Base-by-base conservation (phyloP, 2,329 filamentous ascomycete genomes). In the Ciborinia camelliae region DNA sequence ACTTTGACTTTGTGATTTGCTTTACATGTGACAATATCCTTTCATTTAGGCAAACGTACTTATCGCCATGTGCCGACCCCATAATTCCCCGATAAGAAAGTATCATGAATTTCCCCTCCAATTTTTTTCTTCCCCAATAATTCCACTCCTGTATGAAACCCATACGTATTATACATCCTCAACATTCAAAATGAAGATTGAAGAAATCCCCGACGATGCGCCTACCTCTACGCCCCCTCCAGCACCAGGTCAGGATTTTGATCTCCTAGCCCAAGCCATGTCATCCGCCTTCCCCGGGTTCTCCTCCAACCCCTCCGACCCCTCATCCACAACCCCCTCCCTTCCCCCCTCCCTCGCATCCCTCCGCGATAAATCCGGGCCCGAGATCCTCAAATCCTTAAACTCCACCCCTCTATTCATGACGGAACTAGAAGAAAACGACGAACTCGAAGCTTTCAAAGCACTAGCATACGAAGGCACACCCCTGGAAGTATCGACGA, bases 391-490 rank as follows among this genome's bases (percentile, higher is more conserved):
- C 48, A 79, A 81, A 54, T 84, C 89, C 71, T 81, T 91, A 78
- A 90, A 89, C 73, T 85, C 86, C 69, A 82, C 84, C 55, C 95
- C 95, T 8, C 84, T 99, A 45, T 99, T 99, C 82, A 99, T 99
- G 95, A 98, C 92, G 37, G 88, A 91, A 70, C 82, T 97, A 41
- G 91, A 91, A 71, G 90, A 96, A 69, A 97, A 97, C 74, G 82
- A 89, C 67, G 87, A 90, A 70, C 81, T 97, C 0, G 92, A 96
- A 72, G 96, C 95, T 0, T 82, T 99, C 66, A 90, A 91, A 75
- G 94, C 95, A 0, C 81, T 99, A 47, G 91, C 92, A 37, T 97
- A 97, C 75, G 95, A 99, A 79, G 96, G 95, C 26, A 93, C 92
- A 10, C 87, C 91, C 57, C 83, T 88, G 12, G 94, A 98, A 76